A percentile compares a stretch with the other conserved stretches of the same genome.
Conservation (phyloP, 495 filamentous ascomycete genomes). For the Alectoria sarmentosa region DNA sequence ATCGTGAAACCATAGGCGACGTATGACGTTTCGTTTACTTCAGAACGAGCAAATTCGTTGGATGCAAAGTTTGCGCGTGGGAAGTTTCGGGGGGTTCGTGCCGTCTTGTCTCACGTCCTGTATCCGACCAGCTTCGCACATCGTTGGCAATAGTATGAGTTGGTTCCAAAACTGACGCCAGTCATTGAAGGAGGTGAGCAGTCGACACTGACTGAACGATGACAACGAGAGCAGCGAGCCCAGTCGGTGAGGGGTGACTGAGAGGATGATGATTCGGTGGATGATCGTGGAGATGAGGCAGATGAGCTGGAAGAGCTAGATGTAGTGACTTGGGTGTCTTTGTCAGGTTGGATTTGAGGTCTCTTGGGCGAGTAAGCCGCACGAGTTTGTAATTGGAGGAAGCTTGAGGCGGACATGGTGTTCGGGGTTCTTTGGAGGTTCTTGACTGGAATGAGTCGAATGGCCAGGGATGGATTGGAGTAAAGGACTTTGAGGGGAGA, state of each 20-base stretch:
- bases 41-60: background rate
- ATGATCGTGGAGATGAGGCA: slow-evolving; percentile 19
- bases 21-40: background rate
- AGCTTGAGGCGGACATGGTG: slow-evolving; percentile 37
- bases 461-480: too few species aligned
- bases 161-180: slow-evolving; percentile 65
- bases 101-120: slow-evolving; percentile 43
- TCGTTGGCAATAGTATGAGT: slow-evolving; percentile 71
- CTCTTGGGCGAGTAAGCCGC: slow-evolving; percentile 24
- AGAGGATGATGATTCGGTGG: slow-evolving; percentile 27
- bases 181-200: slow-evolving; percentile 37
- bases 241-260: slow-evolving; percentile 21
- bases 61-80: background rate
- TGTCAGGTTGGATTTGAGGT: slow-evolving; percentile 8
- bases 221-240: slow-evolving; percentile 42
- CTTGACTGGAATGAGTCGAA: too few species aligned
- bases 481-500: too few species aligned
- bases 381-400: slow-evolving; percentile 34
- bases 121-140: slow-evolving; percentile 68
- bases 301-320: background rate
- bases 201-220: slow-evolving; percentile 41
- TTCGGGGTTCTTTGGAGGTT: too few species aligned
- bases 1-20: background rate
- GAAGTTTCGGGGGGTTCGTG: background rate
- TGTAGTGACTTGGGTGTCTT: slow-evolving; percentile 1